Conservation (phyloP, 495 filamentous ascomycete species). For the Aspergillus bertholletiae region DNA sequence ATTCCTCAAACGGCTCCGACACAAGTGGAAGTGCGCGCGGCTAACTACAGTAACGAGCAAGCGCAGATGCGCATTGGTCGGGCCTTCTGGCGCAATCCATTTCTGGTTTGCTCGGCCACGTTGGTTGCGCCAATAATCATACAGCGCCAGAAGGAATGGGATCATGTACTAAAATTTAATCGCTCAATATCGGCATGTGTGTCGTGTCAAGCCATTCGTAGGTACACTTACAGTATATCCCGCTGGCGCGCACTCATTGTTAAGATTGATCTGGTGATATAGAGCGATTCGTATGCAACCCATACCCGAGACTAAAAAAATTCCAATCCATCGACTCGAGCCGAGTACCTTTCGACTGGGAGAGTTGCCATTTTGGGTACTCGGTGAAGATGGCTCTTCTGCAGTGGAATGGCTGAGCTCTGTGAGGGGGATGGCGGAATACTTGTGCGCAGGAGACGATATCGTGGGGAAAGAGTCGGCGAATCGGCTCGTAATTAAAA, state of each 20-base stretch:
- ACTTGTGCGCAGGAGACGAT: conserved; percentile 14
- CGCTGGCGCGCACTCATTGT: conserved; percentile 38
- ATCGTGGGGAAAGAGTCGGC: conserved; percentile 11
- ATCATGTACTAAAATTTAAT: conserved; percentile 25
- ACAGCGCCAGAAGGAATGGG: conserved; percentile 41
- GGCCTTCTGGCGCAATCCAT: conserved; percentile 20
- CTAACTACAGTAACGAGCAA: conserved; percentile 17
- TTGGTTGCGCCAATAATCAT: conserved; percentile 40
- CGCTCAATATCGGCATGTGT: conserved; percentile 8
- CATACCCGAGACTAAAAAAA: conserved; percentile 23
- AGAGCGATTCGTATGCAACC: conserved; percentile 37
- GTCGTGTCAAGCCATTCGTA: background rate
- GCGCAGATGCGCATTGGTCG: conserved; percentile 16
- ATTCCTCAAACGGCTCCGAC: conserved; percentile 27
- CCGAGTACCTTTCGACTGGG: background rate
- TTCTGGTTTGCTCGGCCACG: conserved; percentile 18
- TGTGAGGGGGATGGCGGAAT: conserved; percentile 19
- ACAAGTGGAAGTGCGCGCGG: conserved; percentile 23
- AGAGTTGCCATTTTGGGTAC: conserved; percentile 6
- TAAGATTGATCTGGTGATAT: conserved; percentile 31
- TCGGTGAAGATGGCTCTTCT: conserved; percentile 16
- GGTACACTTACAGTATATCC: conserved; percentile 36
- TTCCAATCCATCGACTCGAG: conserved; percentile 23
- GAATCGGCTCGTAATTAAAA: conserved; percentile 33
- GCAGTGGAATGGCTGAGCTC: conserved; percentile 11